These are phyloP conservation scores for Xylariaceae sp. DNA, from an alignment of 2,329 filamentous ascomycete genomes.

Conservation along the genomic window DNA sequence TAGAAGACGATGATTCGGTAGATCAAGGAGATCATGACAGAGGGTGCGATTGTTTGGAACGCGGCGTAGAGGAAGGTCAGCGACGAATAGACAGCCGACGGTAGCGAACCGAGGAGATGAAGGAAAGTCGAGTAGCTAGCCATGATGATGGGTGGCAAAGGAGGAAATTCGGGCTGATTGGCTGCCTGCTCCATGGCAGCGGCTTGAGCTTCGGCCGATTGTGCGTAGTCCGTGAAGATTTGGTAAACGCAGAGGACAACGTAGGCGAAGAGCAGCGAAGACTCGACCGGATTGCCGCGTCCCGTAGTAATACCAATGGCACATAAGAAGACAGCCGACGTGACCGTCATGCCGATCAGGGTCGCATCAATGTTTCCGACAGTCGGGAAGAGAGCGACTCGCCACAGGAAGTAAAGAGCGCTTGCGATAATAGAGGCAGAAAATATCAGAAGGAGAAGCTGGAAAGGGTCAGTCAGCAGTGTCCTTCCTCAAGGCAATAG, in stretches of 20 bases:
- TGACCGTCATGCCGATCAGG: slow-evolving; percentile 87
- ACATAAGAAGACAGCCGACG: slow-evolving; percentile 86
- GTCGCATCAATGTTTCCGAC: slow-evolving; percentile 89
- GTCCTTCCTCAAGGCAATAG: not conserved
- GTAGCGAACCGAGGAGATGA: slow-evolving; percentile 76
- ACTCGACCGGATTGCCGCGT: slow-evolving; percentile 90
- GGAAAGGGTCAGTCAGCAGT: slow-evolving; percentile 7
- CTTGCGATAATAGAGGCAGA: slow-evolving; percentile 90
- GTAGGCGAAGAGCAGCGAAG: slow-evolving; percentile 91
- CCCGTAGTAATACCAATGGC: slow-evolving; percentile 92
- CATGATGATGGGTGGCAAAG: slow-evolving; percentile 97
- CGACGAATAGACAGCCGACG: slow-evolving; percentile 73
- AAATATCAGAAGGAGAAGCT: slow-evolving; percentile 83
- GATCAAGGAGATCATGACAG: slow-evolving; percentile 88
- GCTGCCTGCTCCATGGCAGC: slow-evolving; percentile 44
- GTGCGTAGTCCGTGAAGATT: slow-evolving; percentile 97
- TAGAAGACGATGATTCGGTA: slow-evolving; percentile 96
- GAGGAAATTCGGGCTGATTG: slow-evolving; percentile 81
- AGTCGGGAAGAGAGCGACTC: slow-evolving; percentile 87
- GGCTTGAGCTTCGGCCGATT: slow-evolving; percentile 60
- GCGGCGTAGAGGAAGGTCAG: slow-evolving; percentile 86
- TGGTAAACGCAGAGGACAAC: slow-evolving; percentile 98
- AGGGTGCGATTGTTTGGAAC: slow-evolving; percentile 91
- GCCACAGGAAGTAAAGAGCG: slow-evolving; percentile 93
- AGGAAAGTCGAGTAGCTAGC: slow-evolving; percentile 91